phyloP scores from a whole-genome alignment of 768 basidiomycete genomes.

The Leccinum boreale region DNA sequence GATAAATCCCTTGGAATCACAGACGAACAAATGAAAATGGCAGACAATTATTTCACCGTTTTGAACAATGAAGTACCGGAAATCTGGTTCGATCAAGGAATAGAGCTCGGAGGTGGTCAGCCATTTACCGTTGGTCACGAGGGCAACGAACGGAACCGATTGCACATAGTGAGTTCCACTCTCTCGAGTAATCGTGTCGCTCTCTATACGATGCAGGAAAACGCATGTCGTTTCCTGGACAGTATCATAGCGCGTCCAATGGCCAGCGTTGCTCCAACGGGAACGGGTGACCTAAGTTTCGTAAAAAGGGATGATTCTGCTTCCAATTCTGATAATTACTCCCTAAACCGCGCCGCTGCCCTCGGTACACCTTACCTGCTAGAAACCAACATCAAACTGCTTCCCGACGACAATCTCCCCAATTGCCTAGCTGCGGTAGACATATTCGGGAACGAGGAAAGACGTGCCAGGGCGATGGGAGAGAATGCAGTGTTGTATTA shows the following conservation, averaged over 20 bases:
- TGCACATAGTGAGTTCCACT: slow-evolving; percentile 50
- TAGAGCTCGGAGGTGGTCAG: slow-evolving; percentile 55
- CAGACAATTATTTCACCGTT: slow-evolving; percentile 68
- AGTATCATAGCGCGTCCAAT: slow-evolving; percentile 18
- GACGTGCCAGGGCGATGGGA: slow-evolving; percentile 34
- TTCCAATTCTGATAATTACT: background rate
- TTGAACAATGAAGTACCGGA: slow-evolving; percentile 54
- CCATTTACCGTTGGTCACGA: slow-evolving; percentile 60
- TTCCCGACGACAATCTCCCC: slow-evolving; percentile 33
- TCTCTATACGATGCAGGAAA: slow-evolving; percentile 32
- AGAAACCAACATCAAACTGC: slow-evolving; percentile 48
- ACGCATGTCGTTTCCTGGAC: slow-evolving; percentile 46
- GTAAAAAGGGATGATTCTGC: slow-evolving; percentile 3
- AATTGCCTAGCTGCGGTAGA: slow-evolving; percentile 30
- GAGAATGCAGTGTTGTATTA: slow-evolving; percentile 36
- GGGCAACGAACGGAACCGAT: slow-evolving; percentile 54
- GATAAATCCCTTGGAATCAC: slow-evolving; percentile 38
- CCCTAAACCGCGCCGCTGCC: slow-evolving; percentile 38
- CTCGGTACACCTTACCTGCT: slow-evolving; percentile 44
- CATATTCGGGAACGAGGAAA: slow-evolving; percentile 42
- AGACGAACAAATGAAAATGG: slow-evolving; percentile 55
- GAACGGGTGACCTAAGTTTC: background rate
- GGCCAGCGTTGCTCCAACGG: background rate
- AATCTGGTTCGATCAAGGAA: slow-evolving; percentile 63
- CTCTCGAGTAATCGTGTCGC: background rate